phyloP scores from a whole-genome alignment of 192 early-diverging fungal species.

The Pilobolus umbonatus region DNA sequence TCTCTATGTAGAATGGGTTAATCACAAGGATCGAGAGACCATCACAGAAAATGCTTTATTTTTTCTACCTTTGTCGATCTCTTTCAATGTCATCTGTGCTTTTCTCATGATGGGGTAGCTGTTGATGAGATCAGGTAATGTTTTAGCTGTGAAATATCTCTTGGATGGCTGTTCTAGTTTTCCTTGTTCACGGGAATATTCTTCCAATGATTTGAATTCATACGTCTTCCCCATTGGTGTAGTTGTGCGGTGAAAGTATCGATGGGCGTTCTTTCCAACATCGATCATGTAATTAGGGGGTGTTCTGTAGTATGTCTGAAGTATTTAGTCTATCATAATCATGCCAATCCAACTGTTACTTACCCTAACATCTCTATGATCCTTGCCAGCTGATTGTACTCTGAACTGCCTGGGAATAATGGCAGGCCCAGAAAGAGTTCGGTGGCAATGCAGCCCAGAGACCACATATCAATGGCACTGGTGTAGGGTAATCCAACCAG shows the following conservation, averaged over 20 bases:
- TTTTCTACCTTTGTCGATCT: constrained; percentile 68
- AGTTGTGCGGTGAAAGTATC: constrained; percentile 72
- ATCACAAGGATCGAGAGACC: too few species aligned
- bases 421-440: constrained; percentile 96
- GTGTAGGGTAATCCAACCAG: constrained; percentile 91
- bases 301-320: constrained; percentile 33
- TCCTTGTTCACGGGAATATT: constrained; percentile 78
- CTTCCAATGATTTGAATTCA: constrained; percentile 48
- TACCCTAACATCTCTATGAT: constrained; percentile 94
- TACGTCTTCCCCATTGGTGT: neutral
- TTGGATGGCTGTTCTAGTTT: constrained; percentile 88
- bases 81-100: constrained; percentile 50
- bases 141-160: constrained; percentile 83
- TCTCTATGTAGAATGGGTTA: constrained; percentile 44
- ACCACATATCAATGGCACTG: constrained; percentile 97
- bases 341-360: neutral
- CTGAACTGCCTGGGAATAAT: constrained; percentile 91
- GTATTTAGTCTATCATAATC: neutral
- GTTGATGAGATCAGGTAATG: constrained; percentile 83
- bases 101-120: constrained; percentile 77
- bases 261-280: constrained; percentile 80
- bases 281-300: constrained; percentile 93
- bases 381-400: constrained; percentile 92
- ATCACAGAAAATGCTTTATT: neutral
- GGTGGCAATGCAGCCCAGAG: constrained; percentile 94